These are phyloP conservation scores for Lagerstroemia speciosa DNA, from an alignment of 345 rosid genomes.

Conservation along the genomic window DNA sequence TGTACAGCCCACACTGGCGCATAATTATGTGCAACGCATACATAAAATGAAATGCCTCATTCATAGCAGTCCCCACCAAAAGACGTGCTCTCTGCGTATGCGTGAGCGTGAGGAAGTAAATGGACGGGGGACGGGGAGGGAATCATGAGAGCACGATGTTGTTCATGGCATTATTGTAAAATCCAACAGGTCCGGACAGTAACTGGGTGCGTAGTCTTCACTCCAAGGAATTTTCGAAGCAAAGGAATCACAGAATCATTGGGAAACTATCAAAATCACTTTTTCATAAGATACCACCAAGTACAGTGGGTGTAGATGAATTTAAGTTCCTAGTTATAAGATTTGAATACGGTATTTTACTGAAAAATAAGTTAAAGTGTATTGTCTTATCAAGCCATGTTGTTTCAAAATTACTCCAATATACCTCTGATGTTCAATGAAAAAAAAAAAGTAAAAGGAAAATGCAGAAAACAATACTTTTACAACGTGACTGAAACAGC, in stretches of 20 bases:
- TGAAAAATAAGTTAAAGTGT: no score
- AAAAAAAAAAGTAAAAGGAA: neutral
- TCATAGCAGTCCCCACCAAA: neutral
- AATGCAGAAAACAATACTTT: neutral
- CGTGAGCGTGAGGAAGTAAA: neutral
- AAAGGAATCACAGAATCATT: neutral
- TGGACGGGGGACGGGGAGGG: neutral
- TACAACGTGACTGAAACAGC: neutral
- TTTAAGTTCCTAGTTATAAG: no score
- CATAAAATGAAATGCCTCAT: neutral
- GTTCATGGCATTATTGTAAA: constrained; percentile 13
- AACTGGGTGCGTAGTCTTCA: constrained; percentile 16
- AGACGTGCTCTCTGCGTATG: neutral
- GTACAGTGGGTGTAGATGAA: no score
- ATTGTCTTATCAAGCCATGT: no score
- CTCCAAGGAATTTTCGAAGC: constrained; percentile 29
- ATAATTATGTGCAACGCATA: neutral
- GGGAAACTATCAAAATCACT: neutral
- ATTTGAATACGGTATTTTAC: no score
- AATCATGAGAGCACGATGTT: constrained; percentile 5
- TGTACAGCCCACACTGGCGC: neutral
- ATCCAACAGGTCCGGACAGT: neutral
- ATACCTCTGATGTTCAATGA: neutral
- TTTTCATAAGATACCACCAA: no score
- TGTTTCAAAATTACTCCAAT: no score